A percentile compares a stretch with the other conserved stretches of the same genome.
phyloP scores from a whole-genome alignment of 805 yeast genomes.

The Barnettozyma populi region DNA sequence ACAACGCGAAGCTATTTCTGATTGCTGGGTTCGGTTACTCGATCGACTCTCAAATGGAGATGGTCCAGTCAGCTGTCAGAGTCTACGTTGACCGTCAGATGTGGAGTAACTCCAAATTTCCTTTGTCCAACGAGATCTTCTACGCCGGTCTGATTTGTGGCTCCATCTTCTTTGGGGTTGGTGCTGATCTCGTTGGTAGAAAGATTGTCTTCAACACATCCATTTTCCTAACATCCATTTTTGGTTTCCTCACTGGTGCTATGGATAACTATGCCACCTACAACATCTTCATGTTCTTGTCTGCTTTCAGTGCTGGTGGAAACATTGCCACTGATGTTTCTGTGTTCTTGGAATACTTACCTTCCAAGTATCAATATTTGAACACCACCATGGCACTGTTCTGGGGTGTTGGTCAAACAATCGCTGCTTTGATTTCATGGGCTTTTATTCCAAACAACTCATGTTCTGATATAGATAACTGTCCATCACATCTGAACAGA shows the following conservation, averaged over 20 bases:
- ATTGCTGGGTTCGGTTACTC: conserved; percentile 51
- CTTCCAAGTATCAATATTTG: conserved; percentile 43
- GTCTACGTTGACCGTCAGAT: conserved; percentile 43
- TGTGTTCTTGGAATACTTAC: conserved; percentile 45
- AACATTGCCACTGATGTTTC: conserved; percentile 48
- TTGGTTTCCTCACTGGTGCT: conserved; percentile 42
- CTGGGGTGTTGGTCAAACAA: conserved; percentile 57
- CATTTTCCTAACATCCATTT: conserved; percentile 38
- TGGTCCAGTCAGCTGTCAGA: conserved; percentile 40
- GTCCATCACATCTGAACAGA: conserved; percentile 41
- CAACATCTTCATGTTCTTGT: conserved; percentile 40
- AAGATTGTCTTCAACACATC: conserved; percentile 44
- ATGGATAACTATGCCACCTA: conserved; percentile 42
- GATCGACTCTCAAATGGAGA: conserved; percentile 45
- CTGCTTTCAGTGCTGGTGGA: conserved; percentile 45
- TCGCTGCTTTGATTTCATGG: conserved; percentile 46
- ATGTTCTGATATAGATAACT: conserved; percentile 36
- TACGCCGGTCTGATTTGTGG: conserved; percentile 46
- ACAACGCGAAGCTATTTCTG: conserved; percentile 38
- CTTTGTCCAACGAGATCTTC: conserved; percentile 39
- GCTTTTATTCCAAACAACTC: conserved; percentile 45
- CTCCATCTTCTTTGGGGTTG: conserved; percentile 45
- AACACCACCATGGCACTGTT: conserved; percentile 45
- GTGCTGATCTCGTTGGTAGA: conserved; percentile 47
- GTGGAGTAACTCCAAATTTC: conserved; percentile 30